Conservation (phyloP, 2,329 filamentous ascomycete species). For the Atkinsonella texensis region DNA sequence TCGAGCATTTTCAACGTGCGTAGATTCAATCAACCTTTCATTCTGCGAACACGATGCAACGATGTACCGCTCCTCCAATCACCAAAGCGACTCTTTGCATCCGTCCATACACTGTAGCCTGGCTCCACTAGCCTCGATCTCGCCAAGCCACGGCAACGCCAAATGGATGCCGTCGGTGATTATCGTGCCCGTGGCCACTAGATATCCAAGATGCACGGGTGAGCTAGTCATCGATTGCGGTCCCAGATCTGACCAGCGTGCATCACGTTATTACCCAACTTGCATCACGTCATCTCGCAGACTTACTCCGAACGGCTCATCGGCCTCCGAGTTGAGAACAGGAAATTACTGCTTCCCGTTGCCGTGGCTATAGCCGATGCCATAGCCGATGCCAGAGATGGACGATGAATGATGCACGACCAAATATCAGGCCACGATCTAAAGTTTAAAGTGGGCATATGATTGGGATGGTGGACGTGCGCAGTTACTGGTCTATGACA, state of each 20-base stretch:
- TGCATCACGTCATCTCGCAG: background rate
- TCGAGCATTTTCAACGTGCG: background rate
- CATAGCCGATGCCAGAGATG: background rate
- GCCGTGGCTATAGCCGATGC: background rate
- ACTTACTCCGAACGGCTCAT: too few species aligned
- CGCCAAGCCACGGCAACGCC: background rate
- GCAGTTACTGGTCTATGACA: background rate
- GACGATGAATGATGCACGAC: background rate
- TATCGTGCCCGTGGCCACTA: background rate
- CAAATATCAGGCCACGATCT: background rate
- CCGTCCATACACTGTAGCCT: background rate
- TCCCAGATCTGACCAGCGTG: background rate
- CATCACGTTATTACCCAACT: background rate
- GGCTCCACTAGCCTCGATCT: slow-evolving; percentile 1
- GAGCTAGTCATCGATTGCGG: background rate
- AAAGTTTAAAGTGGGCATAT: too few species aligned
- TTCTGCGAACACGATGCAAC: background rate
- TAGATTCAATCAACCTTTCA: background rate
- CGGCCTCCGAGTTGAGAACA: too few species aligned
- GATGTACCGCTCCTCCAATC: background rate
- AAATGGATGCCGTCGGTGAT: slow-evolving; percentile 1
- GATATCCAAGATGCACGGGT: background rate
- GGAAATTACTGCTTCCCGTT: too few species aligned
- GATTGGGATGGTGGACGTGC: too few species aligned
- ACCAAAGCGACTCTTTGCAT: background rate